Evolutionary conservation across 345 rosid genomes (phyloP), one percentile per base, ranked within the genome.

Genomic region (Luvunga scandens): DNA sequence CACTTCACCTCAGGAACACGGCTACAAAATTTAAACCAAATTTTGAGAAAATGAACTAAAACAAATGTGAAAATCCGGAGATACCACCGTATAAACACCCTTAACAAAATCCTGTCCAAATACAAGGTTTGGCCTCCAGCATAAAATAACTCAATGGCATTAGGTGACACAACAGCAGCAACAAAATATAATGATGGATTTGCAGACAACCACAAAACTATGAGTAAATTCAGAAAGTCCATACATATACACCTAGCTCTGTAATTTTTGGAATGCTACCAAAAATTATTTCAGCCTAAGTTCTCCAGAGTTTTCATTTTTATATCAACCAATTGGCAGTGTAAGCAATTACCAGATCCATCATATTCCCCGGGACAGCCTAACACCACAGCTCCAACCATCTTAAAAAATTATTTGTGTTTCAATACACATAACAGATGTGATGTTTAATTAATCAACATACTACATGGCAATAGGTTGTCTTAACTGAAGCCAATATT

Each of bases 1-100:
- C 98, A 93, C 85, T 90, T 93, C 82, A 93, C 87, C 80, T 91
- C 96, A 0, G 97, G 97, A 87, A 90, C 90, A 76, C 94, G 98
- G 81, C 98, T 93, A 78, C 57, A 79, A 75, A 34, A 66, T 61
- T 38, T 9, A 45, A 67, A 33, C 0, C 19, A 61, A 33, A 36
- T 75, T 61, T 66, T 24, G 13, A 56, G 59, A 56, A 14, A 7
- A 6, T 71, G 78, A 57, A 69, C 24, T 8, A 70, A 36, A 59
- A 33, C 4, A 22, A 53, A 63, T 0, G 13, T 4, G 9, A 31
- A 28, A 61, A 56, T 16, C 73, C 13, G 33, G 7, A 66, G 16
- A 70, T 10, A 36, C 25, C 18, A 67, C 9, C 2, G 12, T 14
- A 22, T 22, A 48, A 7, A 25, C 45, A 53, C n/a, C 22, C 72